Conservation (phyloP, 768 basidiomycete species). For the Naganishia antarctica region DNA sequence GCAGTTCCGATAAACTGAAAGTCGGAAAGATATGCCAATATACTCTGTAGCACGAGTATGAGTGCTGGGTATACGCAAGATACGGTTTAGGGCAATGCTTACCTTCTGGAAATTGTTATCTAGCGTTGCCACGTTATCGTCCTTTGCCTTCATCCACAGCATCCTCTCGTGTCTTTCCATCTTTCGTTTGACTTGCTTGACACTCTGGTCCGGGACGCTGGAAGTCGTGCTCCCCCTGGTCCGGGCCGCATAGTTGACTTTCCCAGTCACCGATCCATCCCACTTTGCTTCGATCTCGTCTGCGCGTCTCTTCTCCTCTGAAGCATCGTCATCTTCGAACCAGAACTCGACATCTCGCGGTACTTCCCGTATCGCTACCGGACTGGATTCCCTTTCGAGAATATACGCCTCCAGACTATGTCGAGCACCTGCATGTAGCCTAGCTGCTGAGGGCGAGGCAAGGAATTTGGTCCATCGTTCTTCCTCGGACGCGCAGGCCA, state of each 20-base stretch:
- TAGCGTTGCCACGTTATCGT: slow-evolving; percentile 13
- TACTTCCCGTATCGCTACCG: slow-evolving; percentile 36
- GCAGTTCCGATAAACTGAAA: slow-evolving; percentile 49
- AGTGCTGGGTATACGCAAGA: too few relatives aligned
- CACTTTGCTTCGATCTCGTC: slow-evolving; percentile 12
- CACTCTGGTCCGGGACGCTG: neutral
- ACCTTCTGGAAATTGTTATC: slow-evolving; percentile 28
- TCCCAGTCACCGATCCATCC: slow-evolving; percentile 17
- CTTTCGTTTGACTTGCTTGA: slow-evolving; percentile 17
- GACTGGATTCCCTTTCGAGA: slow-evolving; percentile 32
- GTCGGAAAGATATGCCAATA: slow-evolving; percentile 49
- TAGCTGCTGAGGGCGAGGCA: slow-evolving; percentile 18
- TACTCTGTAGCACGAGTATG: too few relatives aligned
- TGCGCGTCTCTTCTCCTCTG: slow-evolving; percentile 6
- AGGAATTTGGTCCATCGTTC: slow-evolving; percentile 38
- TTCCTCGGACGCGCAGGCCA: slow-evolving; percentile 44
- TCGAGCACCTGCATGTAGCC: slow-evolving; percentile 26
- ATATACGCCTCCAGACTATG: slow-evolving; percentile 32
- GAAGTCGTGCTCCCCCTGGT: neutral
- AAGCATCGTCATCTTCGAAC: slow-evolving; percentile 15
- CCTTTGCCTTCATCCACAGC: slow-evolving; percentile 27
- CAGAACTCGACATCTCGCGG: slow-evolving; percentile 16
- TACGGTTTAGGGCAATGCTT: neutral
- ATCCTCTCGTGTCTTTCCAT: slow-evolving; percentile 27
- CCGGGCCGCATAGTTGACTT: slow-evolving; percentile 6